A percentile compares a stretch with the other conserved stretches of the same genome.
phyloP scores from a whole-genome alignment of 2,329 filamentous ascomycete species.

The Xylariales sp. region DNA sequence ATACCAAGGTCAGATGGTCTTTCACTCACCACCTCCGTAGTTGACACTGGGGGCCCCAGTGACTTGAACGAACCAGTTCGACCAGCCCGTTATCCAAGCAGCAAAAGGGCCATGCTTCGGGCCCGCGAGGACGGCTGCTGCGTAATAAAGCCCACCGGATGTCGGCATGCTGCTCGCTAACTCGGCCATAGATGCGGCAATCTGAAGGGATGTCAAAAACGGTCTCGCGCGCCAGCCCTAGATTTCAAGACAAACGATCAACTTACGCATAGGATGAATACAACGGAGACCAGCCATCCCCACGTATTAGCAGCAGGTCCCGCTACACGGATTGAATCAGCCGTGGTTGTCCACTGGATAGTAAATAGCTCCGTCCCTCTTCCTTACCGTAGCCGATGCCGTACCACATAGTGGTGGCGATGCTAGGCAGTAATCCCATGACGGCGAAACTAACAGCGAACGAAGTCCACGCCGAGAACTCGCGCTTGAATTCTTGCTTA shows the following conservation, averaged over 20 bases:
- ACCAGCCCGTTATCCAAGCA: constrained; percentile 52
- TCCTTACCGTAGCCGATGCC: constrained; percentile 63
- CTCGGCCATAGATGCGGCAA: constrained; percentile 75
- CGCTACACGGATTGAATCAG: constrained; percentile 40
- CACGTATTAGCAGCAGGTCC: constrained; percentile 72
- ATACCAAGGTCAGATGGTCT: neutral
- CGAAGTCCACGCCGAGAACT: constrained; percentile 79
- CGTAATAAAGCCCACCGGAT: constrained; percentile 79
- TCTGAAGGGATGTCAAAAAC: constrained; percentile 38
- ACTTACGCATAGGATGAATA: constrained; percentile 75
- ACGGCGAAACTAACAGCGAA: constrained; percentile 82
- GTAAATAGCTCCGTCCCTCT: neutral
- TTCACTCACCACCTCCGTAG: constrained; percentile 49
- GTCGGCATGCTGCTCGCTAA: constrained; percentile 80
- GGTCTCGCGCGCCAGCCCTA: neutral
- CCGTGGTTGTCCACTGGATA: neutral
- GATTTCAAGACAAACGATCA: neutral
- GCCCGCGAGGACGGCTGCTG: constrained; percentile 73
- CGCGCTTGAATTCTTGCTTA: constrained; percentile 66
- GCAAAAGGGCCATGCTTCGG: constrained; percentile 51
- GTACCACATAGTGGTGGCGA: constrained; percentile 78
- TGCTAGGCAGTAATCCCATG: constrained; percentile 75
- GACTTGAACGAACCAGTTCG: constrained; percentile 51
- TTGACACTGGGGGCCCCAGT: constrained; percentile 50
- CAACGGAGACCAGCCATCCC: constrained; percentile 80